Evolutionary conservation across 169 alveolate genomes (phyloP).

Genomic region (Eimeria sp.): DNA sequence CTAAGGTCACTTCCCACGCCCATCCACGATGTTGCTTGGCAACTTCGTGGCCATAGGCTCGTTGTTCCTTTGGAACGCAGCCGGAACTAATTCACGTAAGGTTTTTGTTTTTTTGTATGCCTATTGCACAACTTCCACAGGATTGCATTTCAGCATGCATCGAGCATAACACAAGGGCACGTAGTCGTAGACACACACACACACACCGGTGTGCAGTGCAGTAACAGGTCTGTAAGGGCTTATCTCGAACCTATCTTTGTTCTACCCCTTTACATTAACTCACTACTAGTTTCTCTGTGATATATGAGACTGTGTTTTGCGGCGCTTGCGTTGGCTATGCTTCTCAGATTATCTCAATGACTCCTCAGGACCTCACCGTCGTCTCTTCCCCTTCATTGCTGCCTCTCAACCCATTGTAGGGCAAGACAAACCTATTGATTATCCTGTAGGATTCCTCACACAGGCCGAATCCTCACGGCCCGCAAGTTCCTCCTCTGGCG

Average conservation of each 20-base stretch:
- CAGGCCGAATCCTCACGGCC: neutral
- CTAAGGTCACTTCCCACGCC: slow-evolving; percentile 58
- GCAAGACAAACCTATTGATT: neutral
- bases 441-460: slow-evolving; percentile 20
- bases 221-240: no score
- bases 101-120: neutral
- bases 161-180: neutral
- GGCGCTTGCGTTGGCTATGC: neutral
- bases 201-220: no score
- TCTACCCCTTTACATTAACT: no score
- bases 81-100: slow-evolving; percentile 33
- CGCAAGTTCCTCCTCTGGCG: neutral
- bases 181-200: no score
- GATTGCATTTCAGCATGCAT: neutral
- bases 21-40: slow-evolving; percentile 51
- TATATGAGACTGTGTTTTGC: neutral
- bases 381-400: slow-evolving; percentile 32
- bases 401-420: neutral
- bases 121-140: neutral
- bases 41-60: slow-evolving; percentile 42
- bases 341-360: neutral
- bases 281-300: no score
- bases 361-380: slow-evolving; percentile 6
- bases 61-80: slow-evolving; percentile 7
- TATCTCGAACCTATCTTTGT: neutral